Evolutionary conservation across 768 basidiomycete genomes (phyloP).

Genomic region (Russula dissimulans): DNA sequence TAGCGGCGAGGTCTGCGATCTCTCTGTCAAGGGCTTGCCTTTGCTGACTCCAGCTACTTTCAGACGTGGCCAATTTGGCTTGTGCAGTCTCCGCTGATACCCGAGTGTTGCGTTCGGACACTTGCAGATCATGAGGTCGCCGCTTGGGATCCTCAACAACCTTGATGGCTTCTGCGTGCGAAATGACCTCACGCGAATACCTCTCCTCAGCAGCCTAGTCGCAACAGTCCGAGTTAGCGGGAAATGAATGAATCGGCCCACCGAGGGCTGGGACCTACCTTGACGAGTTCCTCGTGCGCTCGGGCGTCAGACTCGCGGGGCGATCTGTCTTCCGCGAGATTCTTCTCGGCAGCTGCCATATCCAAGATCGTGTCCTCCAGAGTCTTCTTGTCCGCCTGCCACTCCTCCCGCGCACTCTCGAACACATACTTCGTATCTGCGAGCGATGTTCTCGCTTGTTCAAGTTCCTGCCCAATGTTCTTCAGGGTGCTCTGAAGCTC

Average conservation of each 20-base stretch:
- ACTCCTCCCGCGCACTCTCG: constrained; percentile 60
- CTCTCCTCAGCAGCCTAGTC: constrained; percentile 65
- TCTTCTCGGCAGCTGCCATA: constrained; percentile 64
- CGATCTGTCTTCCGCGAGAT: constrained; percentile 51
- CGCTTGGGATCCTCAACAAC: constrained; percentile 49
- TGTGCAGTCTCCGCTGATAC: constrained; percentile 64
- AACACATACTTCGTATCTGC: constrained; percentile 54
- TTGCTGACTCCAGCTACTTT: constrained; percentile 75
- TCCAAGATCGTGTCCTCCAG: constrained; percentile 79
- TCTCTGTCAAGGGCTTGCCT: constrained; percentile 72
- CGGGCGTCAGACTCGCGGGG: constrained; percentile 59
- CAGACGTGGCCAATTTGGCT: constrained; percentile 61
- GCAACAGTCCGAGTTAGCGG: too few species aligned
- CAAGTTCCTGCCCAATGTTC: constrained; percentile 44
- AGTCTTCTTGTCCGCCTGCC: constrained; percentile 70
- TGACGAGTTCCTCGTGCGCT: constrained; percentile 57
- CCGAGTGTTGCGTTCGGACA: constrained; percentile 46
- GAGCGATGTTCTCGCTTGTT: constrained; percentile 39
- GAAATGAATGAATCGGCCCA: neutral
- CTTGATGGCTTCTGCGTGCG: constrained; percentile 83
- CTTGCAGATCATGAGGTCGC: constrained; percentile 46
- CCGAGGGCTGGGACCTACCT: constrained; percentile 33
- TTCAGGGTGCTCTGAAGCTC: constrained; percentile 56
- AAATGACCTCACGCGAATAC: constrained; percentile 69
- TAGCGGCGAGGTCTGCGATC: constrained; percentile 54